Conservation (phyloP, 352 stramenopile species). For the Phytophthora sojae region DNA sequence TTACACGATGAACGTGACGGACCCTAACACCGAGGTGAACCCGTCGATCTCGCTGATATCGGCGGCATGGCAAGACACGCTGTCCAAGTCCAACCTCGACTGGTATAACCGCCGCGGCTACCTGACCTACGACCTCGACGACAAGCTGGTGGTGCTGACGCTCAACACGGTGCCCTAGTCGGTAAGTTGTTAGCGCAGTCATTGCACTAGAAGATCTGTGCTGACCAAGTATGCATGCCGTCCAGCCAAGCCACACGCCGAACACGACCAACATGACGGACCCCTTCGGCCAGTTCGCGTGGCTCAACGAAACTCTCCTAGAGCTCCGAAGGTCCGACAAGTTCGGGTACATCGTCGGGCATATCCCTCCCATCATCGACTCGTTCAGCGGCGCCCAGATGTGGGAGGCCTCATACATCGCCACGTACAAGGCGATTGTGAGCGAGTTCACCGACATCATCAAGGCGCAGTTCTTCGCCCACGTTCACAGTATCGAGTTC, state of each 20-base stretch:
- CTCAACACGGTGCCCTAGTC: conserved; percentile 85
- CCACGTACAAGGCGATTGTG: conserved; percentile 79
- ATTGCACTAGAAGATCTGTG: background rate
- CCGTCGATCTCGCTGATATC: conserved; percentile 65
- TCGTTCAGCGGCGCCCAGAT: conserved; percentile 83
- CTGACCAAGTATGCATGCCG: background rate
- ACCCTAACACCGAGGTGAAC: conserved; percentile 53
- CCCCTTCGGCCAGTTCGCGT: conserved; percentile 91
- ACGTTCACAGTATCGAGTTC: conserved; percentile 93
- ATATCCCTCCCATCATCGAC: conserved; percentile 92
- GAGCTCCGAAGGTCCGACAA: conserved; percentile 46
- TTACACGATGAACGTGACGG: conserved; percentile 77
- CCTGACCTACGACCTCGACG: conserved; percentile 62
- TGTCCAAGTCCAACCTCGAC: conserved; percentile 61
- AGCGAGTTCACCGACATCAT: conserved; percentile 61
- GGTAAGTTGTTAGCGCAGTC: conserved; percentile 32
- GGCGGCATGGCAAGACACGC: conserved; percentile 51
- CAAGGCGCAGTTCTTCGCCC: conserved; percentile 91
- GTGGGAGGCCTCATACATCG: conserved; percentile 87
- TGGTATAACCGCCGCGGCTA: conserved; percentile 63
- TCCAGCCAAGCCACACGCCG: conserved; percentile 66
- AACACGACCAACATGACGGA: conserved; percentile 69
- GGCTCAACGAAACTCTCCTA: conserved; percentile 78
- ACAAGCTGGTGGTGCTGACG: conserved; percentile 67
- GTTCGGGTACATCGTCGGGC: conserved; percentile 86